Evolutionary conservation across 306 rosid genomes (phyloP).

Genomic region (Canavalia gladiata): DNA sequence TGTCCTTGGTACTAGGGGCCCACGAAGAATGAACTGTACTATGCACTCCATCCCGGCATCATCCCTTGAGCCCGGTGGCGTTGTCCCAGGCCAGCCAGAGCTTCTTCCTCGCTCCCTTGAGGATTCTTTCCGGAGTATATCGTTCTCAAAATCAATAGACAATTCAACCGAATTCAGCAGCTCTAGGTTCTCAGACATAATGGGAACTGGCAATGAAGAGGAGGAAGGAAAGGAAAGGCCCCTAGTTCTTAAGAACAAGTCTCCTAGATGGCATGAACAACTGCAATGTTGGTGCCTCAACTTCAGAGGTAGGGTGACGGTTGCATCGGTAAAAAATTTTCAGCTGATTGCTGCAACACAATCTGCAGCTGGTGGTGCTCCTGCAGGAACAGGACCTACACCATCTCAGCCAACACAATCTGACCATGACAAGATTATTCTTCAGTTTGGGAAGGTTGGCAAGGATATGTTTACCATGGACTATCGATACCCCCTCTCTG

Average conservation of each 20-base stretch:
- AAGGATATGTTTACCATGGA: constrained; percentile 99
- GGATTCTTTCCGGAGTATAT: constrained; percentile 91
- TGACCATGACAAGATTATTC: constrained; percentile 96
- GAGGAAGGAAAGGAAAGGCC: constrained; percentile 78
- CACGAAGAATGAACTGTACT: constrained; percentile 92
- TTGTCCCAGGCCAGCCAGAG: constrained; percentile 91
- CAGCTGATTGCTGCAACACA: constrained; percentile 86
- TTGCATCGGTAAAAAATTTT: constrained; percentile 96
- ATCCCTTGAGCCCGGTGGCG: constrained; percentile 76
- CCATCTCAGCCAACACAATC: constrained; percentile 73
- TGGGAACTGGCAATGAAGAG: constrained; percentile 61
- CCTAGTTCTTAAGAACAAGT: constrained; percentile 87
- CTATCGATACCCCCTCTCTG: constrained; percentile 92
- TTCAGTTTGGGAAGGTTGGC: constrained; percentile 97
- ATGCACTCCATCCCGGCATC: constrained; percentile 86
- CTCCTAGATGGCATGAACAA: constrained; percentile 99
- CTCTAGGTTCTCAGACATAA: constrained; percentile 84
- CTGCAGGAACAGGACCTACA: constrained; percentile 52
- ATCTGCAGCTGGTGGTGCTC: constrained; percentile 60
- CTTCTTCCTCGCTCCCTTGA: constrained; percentile 80
- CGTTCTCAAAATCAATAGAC: constrained; percentile 84
- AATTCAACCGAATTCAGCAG: constrained; percentile 86
- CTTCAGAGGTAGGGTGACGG: constrained; percentile 94
- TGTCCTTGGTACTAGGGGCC: constrained; percentile 95
- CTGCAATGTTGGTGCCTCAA: constrained; percentile 99